Conservation (phyloP, 2,329 filamentous ascomycete species). For the Penicillium paneum region DNA sequence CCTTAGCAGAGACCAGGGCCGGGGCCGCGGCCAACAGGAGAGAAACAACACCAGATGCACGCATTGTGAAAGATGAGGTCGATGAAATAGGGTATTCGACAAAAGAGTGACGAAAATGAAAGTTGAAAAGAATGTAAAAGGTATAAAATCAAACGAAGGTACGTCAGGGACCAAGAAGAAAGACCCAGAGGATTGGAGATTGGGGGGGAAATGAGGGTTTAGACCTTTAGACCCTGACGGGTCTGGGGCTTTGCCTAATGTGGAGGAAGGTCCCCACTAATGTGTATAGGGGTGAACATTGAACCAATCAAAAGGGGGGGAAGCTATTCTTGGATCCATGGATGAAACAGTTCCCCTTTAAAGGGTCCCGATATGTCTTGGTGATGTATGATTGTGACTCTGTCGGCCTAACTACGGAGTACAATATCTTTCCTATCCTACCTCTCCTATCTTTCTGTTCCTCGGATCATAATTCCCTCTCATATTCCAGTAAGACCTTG, state of each 20-base stretch:
- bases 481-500: not conserved
- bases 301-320: not conserved
- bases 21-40: constrained; percentile 46
- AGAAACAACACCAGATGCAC: constrained; percentile 41
- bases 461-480: not conserved
- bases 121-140: constrained; percentile 6
- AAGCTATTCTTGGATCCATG: constrained; percentile 7
- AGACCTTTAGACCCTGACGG: constrained; percentile 14
- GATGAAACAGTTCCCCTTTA: constrained; percentile 12
- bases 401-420: not conserved
- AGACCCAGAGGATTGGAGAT: constrained; percentile 2
- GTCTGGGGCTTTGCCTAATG: not conserved
- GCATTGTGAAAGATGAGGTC: constrained; percentile 40
- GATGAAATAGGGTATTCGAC: constrained; percentile 1
- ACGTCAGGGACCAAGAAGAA: constrained; percentile 14
- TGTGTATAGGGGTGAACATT: not conserved
- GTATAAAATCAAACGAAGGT: constrained; percentile 2
- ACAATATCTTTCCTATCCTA: not conserved
- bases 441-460: not conserved
- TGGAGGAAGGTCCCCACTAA: constrained; percentile 2
- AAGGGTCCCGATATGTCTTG: not conserved
- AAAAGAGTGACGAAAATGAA: not conserved
- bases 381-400: not conserved
- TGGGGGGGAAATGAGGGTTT: constrained; percentile 10
- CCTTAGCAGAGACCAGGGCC: constrained; percentile 50